Evolutionary conservation across 2,329 filamentous ascomycete species (phyloP).

Genomic region (Calonectria leucothoes): DNA sequence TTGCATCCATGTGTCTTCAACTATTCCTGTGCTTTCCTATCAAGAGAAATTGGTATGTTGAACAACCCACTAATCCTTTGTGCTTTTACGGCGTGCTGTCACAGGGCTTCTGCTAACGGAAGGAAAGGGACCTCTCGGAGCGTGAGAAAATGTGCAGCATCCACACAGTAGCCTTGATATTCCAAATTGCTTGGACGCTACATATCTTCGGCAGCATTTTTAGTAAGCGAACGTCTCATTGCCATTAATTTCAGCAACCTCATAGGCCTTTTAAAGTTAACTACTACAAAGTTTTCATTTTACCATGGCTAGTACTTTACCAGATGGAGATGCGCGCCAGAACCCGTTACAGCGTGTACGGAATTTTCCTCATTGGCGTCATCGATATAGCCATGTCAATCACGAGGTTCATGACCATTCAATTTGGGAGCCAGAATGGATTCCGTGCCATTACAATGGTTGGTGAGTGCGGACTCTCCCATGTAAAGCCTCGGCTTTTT

Average conservation of each 20-base stretch:
- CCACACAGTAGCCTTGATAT: background rate
- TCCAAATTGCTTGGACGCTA: background rate
- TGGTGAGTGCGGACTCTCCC: background rate
- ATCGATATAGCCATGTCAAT: background rate
- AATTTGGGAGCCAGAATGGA: background rate
- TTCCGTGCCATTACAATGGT: background rate
- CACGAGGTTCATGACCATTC: background rate
- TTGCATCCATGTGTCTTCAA: background rate
- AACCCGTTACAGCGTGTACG: background rate
- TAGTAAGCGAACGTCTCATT: background rate
- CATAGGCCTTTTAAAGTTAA: background rate
- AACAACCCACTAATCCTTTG: too few relatives aligned
- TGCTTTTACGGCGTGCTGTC: too few relatives aligned
- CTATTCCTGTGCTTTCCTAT: background rate
- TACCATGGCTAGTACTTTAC: background rate
- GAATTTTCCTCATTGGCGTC: background rate
- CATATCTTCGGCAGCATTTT: background rate
- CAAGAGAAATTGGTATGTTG: background rate
- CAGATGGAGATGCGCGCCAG: background rate
- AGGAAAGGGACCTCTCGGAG: background rate
- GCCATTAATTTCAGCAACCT: accelerated
- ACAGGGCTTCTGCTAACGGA: background rate
- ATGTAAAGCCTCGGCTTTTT: background rate
- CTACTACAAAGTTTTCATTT: background rate
- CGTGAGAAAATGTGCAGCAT: background rate